Evolutionary conservation across 2,329 filamentous ascomycete genomes (phyloP), one percentile per base, ranked within the genome.

Genomic region (Trichoderma asperellum): DNA sequence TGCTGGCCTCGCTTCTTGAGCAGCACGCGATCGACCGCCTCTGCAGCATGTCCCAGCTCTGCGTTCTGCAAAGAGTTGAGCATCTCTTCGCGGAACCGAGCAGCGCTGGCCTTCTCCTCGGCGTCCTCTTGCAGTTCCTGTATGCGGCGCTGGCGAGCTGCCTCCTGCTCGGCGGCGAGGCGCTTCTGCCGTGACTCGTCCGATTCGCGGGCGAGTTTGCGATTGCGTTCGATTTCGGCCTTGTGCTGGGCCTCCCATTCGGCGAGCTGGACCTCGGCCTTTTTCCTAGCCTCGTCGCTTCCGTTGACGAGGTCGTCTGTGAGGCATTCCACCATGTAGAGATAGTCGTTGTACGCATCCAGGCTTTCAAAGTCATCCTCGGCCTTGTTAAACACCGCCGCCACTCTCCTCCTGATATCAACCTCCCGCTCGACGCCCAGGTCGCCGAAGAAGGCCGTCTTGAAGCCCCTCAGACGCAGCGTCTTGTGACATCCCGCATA

Each of bases 321-420:
- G 71, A 97, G 87, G 73, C 91, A 89, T 83, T 99, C 96, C 49
- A 97, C 93, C 76, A 92, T 90, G 80, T 98, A 93, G 14, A 99
- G 88, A 82, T 98, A 97, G 79, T 97, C 91, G 81, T 99, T 97
- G 84, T 91, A 99, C 77, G 90, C 91, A 55, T 88, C 83, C 70
- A 97, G 85, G 2, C 88, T 89, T 79, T 96, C 92, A 76, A 99
- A 99, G 79, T 99, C 96, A 72, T 96, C 92, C 81, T 97, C 91
- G 21, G 88, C 85, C 75, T 93, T 91, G 82, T 98, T 97, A 80
- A 98, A 95, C 11, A 95, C 92, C 69, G 82, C 83, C 3, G 90
- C 90, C 2, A 98, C 93, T 68, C 92, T 86, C 70, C 90, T 88
- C 66, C 96, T 87, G 70, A 98, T 93, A 80, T 99, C 96, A 21